Base-by-base conservation (phyloP, 192 early-diverging fungal genomes). In the Entophlyctis helioformis region DNA sequence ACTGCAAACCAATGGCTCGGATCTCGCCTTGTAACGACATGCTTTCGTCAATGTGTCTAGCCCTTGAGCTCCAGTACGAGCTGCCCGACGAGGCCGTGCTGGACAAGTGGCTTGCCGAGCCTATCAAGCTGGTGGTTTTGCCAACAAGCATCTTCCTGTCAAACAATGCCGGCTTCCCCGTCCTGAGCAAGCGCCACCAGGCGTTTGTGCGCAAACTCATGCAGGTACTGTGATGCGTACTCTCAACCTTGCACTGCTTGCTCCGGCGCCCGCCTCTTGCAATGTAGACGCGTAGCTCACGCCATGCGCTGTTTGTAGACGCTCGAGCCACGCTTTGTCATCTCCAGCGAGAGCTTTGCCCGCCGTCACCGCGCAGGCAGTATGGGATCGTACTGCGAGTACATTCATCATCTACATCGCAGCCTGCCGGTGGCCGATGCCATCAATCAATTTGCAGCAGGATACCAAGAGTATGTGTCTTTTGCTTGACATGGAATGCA, bases 121-220 rank as follows among this genome's bases (percentile, higher is more conserved):
- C 96, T 0, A 64, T 98, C 16, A 73, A 78, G 45, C 56, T 70
- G 1, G 64, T 95, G 3, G 70, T 89, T 31, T 34, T 98, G 7
- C 79, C 85, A 2, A 76, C 74, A 11, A 31, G 57, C 15, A 53
- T 85, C 26, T 98, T 98, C 48, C 46, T 87, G 4, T 54, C 53
- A 6, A 96, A 96, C 62, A 57, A 61, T 27, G 82, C 81, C 44
- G 87, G 88, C 1, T 93, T 76, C 51, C 93, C 96, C 9, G 96
- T 96, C 29, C 72, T 98, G 23, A 68, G 69, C 23, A 86, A 86
- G 51, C 40, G 44, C 0, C 78, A 89, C 50, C 96, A 98, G 62
- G 27, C 42, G 0, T 72, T 89, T 48, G 53, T 86, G 15, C 56
- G 65, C 19, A 54, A 56, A 27, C 47, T 89, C 21, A 50, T 70